phyloP scores from a whole-genome alignment of 2,329 filamentous ascomycete genomes.

The Chrysosporium queenslandicum region DNA sequence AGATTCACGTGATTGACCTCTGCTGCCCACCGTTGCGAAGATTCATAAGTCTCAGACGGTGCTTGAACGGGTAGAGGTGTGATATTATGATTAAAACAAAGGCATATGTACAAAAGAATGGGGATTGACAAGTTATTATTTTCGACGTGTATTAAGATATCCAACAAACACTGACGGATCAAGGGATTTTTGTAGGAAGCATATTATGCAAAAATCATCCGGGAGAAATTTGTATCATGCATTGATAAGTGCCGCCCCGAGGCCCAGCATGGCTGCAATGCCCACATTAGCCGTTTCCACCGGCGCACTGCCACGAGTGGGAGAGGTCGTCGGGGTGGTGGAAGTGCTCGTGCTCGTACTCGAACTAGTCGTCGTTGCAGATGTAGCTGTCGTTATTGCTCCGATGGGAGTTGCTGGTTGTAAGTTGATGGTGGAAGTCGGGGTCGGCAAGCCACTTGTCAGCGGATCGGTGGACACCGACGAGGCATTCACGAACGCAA shows the following conservation, averaged over 20 bases:
- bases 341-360: conserved; percentile 22
- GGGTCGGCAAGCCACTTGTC: conserved; percentile 44
- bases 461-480: conserved; percentile 44
- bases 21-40: too few relatives aligned
- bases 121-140: too few relatives aligned
- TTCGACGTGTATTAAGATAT: too few relatives aligned
- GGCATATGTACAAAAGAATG: too few relatives aligned
- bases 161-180: too few relatives aligned
- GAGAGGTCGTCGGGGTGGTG: conserved; percentile 20
- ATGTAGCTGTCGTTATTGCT: conserved; percentile 2
- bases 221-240: neutral
- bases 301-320: conserved; percentile 22
- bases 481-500: conserved; percentile 46
- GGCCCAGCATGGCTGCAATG: conserved; percentile 40
- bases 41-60: too few relatives aligned
- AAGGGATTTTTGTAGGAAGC: too few relatives aligned
- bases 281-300: conserved; percentile 35
- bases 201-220: too few relatives aligned
- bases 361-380: conserved; percentile 1
- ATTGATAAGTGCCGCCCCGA: conserved; percentile 26
- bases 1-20: too few relatives aligned
- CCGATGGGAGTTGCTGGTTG: conserved; percentile 23
- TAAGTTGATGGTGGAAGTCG: conserved; percentile 31
- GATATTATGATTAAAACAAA: too few relatives aligned
- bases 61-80: too few relatives aligned